Evolutionary conservation across 805 yeast genomes (phyloP).

Genomic region (Metschnikowia lunata): DNA sequence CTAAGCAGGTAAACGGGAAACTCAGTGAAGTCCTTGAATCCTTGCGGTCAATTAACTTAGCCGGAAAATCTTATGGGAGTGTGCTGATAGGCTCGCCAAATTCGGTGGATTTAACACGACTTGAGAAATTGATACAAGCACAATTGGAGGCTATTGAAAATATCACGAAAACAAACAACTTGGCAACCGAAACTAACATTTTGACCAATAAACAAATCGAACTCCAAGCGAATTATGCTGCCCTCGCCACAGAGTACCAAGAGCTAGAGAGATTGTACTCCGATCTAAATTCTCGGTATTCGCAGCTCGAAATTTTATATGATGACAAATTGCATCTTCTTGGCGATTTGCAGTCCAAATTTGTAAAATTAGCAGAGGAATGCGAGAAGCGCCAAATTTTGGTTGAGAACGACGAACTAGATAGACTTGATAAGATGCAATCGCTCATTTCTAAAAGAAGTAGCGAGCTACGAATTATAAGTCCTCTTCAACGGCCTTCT

Average conservation of each 20-base stretch:
- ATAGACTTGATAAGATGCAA: slow-evolving; percentile 17
- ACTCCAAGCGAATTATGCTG: slow-evolving; percentile 1
- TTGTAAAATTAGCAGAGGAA: slow-evolving; percentile 17
- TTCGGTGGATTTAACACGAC: neutral
- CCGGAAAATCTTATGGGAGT: neutral
- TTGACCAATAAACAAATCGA: neutral
- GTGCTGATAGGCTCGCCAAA: no score
- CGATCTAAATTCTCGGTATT: slow-evolving; percentile 55
- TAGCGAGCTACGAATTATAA: slow-evolving; percentile 8
- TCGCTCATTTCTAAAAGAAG: slow-evolving; percentile 21
- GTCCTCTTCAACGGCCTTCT: slow-evolving; percentile 6
- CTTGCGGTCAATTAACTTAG: slow-evolving; percentile 1
- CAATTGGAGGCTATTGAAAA: slow-evolving; percentile 1
- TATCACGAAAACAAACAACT: neutral
- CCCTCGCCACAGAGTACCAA: slow-evolving; percentile 52
- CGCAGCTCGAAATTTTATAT: slow-evolving; percentile 19
- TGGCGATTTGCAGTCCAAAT: slow-evolving; percentile 20
- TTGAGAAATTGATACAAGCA: slow-evolving; percentile 1
- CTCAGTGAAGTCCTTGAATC: slow-evolving; percentile 7
- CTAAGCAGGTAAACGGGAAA: slow-evolving; percentile 7
- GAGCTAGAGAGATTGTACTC: slow-evolving; percentile 71
- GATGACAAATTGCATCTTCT: slow-evolving; percentile 23
- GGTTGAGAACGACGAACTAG: slow-evolving; percentile 2
- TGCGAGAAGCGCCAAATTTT: slow-evolving; percentile 9
- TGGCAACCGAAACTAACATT: no score